Conservation (phyloP, 2,329 filamentous ascomycete genomes). For the Aspergillus tubingensis region DNA sequence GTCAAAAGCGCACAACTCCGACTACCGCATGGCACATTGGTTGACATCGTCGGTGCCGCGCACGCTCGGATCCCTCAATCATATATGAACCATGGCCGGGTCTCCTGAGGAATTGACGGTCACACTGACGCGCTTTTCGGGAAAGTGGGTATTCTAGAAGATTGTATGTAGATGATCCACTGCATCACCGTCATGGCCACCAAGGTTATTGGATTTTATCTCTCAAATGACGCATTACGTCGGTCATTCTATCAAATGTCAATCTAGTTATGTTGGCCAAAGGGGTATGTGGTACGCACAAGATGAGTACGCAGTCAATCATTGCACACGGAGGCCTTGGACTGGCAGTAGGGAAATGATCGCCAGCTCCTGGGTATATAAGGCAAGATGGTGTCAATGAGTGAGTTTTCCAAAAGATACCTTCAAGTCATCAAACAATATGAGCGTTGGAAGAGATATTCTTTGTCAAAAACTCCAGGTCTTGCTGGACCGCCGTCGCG, state of each 20-base stretch:
- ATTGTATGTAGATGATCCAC: neutral
- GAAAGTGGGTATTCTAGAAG: neutral
- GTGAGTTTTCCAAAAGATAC: too few species aligned
- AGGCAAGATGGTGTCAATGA: neutral
- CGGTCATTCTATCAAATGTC: neutral
- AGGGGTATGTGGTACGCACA: neutral
- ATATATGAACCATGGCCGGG: neutral
- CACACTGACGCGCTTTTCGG: neutral
- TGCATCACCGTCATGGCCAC: neutral
- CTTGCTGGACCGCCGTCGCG: constrained; percentile 8
- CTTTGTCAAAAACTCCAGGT: constrained; percentile 10
- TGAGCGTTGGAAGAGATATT: constrained; percentile 7
- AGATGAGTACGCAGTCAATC: neutral
- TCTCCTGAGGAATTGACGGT: neutral
- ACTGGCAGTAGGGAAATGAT: neutral
- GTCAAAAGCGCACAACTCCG: neutral
- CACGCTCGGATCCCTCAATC: neutral
- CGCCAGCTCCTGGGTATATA: neutral
- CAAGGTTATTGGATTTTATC: neutral
- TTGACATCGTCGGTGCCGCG: neutral
- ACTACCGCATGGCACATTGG: neutral
- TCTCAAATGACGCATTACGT: neutral
- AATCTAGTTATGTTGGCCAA: neutral
- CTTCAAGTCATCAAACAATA: neutral
- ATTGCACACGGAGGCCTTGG: neutral